Evolutionary conservation across 306 rosid genomes (phyloP), one percentile per base, ranked within the genome.

Genomic region (Gastrolobium bilobum): DNA sequence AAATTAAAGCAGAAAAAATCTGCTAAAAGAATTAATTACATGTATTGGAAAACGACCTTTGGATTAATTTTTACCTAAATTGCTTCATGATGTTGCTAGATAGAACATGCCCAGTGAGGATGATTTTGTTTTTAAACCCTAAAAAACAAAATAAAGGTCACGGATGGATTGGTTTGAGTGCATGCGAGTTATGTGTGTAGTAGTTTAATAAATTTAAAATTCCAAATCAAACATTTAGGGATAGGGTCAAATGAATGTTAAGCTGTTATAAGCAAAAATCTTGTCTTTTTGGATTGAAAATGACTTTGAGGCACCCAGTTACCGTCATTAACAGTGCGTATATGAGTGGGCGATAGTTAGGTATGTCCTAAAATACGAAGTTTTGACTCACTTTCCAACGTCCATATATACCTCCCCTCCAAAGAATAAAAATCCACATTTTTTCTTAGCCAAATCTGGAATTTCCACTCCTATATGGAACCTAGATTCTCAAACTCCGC

Each of bases 361-460:
- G 87, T 76, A 70, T 69, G 87, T 38, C 70, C 62, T 42, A 3
- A 56, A 89, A 82, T 68, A 77, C 46, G 10, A 68, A 30, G 26
- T 29, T 71, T 80, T 85, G 84, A 82, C 87, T 79, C 59, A 44
- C 79, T 82, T 75, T 75, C 29, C 8, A 42, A 38, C 56, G 29
- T 63, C n/a, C 37, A 50, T 50, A 38, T 20, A 35, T 47, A 38
- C 35, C 20, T 47, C 26, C 38, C 38, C 71, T 47, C 11, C n/a
- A n/a, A 39, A 63, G 30, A 77, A 30, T 9, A 2, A 71, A 79
- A 8, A 20, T 34, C 15, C 20, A 33, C 65, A 58, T 42, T 54
- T 8, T 75, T 68, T 34, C 50, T 71, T 52, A 73, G 13, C 76
- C 75, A 71, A 59, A 79, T 73, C 67, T 53, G 42, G 61, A 73